phyloP scores from a whole-genome alignment of 1,139 yeast species.

The Protomyces pachydermus region DNA sequence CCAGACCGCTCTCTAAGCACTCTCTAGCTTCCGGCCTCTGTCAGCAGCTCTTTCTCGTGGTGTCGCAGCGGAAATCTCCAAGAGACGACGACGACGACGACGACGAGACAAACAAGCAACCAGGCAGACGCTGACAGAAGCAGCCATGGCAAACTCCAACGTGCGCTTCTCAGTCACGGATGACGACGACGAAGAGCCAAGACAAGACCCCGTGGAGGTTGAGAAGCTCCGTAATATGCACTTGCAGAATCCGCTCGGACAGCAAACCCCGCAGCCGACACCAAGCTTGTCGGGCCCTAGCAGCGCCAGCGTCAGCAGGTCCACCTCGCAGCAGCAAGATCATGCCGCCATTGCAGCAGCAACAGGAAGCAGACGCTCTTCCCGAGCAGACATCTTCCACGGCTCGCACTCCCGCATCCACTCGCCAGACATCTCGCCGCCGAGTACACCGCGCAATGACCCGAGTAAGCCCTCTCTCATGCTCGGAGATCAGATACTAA shows the following conservation, averaged over 20 bases:
- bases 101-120: too few species aligned
- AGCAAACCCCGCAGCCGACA: not conserved
- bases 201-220: slow-evolving; percentile 15
- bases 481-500: too few species aligned
- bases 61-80: too few species aligned
- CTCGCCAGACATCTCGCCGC: slow-evolving; percentile 23
- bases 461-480: slow-evolving; percentile 6
- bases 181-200: slow-evolving; percentile 13
- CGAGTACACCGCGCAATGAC: slow-evolving; percentile 16
- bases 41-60: too few species aligned
- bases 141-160: not conserved
- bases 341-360: not conserved
- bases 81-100: too few species aligned
- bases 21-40: too few species aligned
- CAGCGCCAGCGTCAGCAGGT: not conserved
- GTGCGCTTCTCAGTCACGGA: slow-evolving; percentile 19
- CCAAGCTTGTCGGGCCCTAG: slow-evolving; percentile 8
- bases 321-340: not conserved
- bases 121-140: not conserved
- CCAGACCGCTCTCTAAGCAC: too few species aligned
- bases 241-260: not conserved
- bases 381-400: slow-evolving; percentile 11
- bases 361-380: slow-evolving; percentile 9
- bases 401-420: slow-evolving; percentile 19
- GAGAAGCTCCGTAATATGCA: slow-evolving; percentile 7